A percentile compares a stretch with the other conserved stretches of the same genome.
These are phyloP conservation scores for Penicillium sp. DNA, from an alignment of 2,329 filamentous ascomycete species.

Conservation along the genomic window DNA sequence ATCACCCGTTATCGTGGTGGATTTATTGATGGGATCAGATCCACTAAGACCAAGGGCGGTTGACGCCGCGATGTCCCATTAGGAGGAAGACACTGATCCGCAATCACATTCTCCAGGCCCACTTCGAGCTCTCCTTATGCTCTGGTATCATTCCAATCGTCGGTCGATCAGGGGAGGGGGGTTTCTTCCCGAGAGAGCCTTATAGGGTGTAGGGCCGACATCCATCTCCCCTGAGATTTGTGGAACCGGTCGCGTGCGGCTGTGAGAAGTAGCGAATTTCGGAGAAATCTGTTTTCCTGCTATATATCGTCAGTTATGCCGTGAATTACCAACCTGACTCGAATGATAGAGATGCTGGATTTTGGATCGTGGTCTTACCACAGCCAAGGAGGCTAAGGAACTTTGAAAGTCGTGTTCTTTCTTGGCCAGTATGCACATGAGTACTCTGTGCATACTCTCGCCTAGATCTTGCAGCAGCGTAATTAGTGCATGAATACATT, in stretches of 20 bases:
- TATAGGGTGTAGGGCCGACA: neutral
- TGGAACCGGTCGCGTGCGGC: neutral
- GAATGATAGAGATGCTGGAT: neutral
- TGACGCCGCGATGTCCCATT: neutral
- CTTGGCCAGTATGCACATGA: neutral
- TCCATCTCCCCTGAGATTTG: neutral
- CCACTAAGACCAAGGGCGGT: neutral
- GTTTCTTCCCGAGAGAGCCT: neutral
- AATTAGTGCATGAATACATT: neutral
- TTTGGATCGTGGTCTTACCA: neutral
- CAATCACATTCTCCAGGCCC: neutral
- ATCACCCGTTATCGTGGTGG: slow-evolving; percentile 6
- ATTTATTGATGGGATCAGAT: slow-evolving; percentile 2
- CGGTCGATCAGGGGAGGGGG: neutral
- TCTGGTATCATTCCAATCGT: too few relatives aligned
- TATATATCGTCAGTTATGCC: neutral
- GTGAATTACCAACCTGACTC: too few relatives aligned
- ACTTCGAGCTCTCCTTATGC: neutral
- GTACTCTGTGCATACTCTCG: neutral
- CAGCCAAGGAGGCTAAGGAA: neutral
- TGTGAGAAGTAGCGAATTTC: neutral
- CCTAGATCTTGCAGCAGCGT: neutral
- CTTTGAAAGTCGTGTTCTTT: neutral
- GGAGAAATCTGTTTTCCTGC: neutral
- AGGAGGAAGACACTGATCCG: neutral